Base-by-base conservation (phyloP, 768 basidiomycete species). In the Tephrocybe rancida region DNA sequence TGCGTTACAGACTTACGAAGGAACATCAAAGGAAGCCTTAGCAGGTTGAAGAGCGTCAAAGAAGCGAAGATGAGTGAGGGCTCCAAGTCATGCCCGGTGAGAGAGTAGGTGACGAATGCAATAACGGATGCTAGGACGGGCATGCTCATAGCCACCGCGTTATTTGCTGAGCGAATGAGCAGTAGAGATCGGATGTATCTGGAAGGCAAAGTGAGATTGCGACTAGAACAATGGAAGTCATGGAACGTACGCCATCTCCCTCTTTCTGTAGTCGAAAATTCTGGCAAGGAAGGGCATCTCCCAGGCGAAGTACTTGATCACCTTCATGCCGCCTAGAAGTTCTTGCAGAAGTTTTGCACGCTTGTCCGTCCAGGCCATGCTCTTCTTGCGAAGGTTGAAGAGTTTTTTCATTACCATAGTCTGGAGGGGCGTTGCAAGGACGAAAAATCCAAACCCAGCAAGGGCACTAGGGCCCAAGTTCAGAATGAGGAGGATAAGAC, bases 241-340 rank as follows among this genome's bases (percentile, higher is more conserved):
- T 22, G 16, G 14, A 16, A 62, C 79, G 37, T 77, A 89, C 80
- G 61, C 67, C 70, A 93, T 84, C 68, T 96, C 95, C 45, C 80
- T 79, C 44, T 72, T 73, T 48, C 95, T 78, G 62, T 88, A 89
- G 37, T 80, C 81, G 26, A 80, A 78, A 24, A 97, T 80, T 41
- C 87, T 83, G 14, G 83, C 73, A 21, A 96, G 76, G 68, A 92
- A 95, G 0, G 95, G 91, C 1, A 70, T 62, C 63, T 94, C 92
- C 92, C 92, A 95, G 5, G 89, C 86, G 68, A 95, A 95, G 67
- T 88, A 87, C 69, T 97, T 97, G 78, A 97, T 90, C 56, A 96
- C 82, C 58, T 91, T 88, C 84, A 97, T 95, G 1, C 91, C 90
- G 13, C 87, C 85, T 0, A 97, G 71, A 1, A 98, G 77, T 65